These are phyloP conservation scores for Monsonia emarginata DNA, from an alignment of 441 rosid species.

Conservation along the genomic window DNA sequence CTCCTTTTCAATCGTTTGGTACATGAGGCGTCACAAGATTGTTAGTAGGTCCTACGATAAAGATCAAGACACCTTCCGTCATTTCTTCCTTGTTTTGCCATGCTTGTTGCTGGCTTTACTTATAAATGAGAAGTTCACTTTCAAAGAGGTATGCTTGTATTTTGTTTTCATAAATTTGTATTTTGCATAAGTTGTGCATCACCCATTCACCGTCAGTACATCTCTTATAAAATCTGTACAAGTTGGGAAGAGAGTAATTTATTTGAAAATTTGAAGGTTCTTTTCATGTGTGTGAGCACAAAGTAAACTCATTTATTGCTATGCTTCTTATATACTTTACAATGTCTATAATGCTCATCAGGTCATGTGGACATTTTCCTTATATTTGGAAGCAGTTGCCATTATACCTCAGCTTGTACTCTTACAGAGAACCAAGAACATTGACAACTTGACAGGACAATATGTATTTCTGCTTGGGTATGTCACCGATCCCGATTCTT, in stretches of 20 bases:
- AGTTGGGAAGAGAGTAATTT: too few relatives aligned
- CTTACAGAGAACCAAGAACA: constrained; percentile 55
- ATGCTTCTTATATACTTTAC: too few relatives aligned
- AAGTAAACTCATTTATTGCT: constrained; percentile 10
- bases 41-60: constrained; percentile 48
- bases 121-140: constrained; percentile 39
- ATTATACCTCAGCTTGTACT: constrained; percentile 59
- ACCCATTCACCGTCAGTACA: background rate
- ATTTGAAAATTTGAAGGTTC: background rate
- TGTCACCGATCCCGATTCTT: too few relatives aligned
- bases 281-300: too few relatives aligned
- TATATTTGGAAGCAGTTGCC: constrained; percentile 55
- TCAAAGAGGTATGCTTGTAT: constrained; percentile 34
- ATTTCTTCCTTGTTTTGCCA: constrained; percentile 41
- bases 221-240: too few relatives aligned
- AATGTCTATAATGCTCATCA: too few relatives aligned
- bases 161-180: background rate
- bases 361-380: constrained; percentile 54
- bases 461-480: constrained; percentile 63
- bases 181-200: background rate
- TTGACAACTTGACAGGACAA: constrained; percentile 61
- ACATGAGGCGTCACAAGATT: constrained; percentile 43
- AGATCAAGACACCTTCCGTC: constrained; percentile 61
- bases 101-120: constrained; percentile 46
- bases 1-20: constrained; percentile 59